Percentiles rank a stretch among this genome's conserved stretches.
These are phyloP conservation scores for Nakazawaea ishiwadae DNA, from an alignment of 805 yeast genomes.

Conservation along the genomic window DNA sequence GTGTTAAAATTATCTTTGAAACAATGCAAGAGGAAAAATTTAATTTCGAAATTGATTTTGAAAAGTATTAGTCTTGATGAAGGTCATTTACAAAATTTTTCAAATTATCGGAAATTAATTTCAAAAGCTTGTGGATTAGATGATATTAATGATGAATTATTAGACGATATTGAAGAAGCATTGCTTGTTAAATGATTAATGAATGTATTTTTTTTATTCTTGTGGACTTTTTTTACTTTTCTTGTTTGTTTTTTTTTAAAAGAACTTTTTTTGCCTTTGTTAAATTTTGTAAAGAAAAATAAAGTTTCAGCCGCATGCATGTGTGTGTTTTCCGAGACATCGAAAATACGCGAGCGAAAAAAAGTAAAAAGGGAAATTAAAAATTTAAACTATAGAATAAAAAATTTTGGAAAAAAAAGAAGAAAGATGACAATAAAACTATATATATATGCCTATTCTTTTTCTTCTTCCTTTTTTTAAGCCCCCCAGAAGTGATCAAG, in stretches of 20 bases:
- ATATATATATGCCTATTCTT: too few species aligned
- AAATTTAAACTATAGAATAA: too few species aligned
- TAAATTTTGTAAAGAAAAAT: too few species aligned
- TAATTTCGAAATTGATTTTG: constrained; percentile 4
- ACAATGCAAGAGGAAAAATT: constrained; percentile 13
- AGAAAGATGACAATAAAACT: too few species aligned
- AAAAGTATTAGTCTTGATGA: constrained; percentile 1
- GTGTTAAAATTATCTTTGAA: constrained; percentile 4
- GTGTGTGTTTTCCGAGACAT: too few species aligned
- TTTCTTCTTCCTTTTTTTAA: too few species aligned
- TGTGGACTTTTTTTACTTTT: not conserved
- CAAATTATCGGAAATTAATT: constrained; percentile 73
- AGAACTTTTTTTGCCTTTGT: too few species aligned
- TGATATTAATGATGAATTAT: constrained; percentile 69
- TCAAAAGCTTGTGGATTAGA: constrained; percentile 76
- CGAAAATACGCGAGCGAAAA: too few species aligned
- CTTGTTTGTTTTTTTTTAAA: not conserved
- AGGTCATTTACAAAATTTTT: constrained; percentile 8
- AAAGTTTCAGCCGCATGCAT: too few species aligned
- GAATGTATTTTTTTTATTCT: not conserved
- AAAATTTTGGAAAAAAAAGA: too few species aligned
- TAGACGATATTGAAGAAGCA: constrained; percentile 70
- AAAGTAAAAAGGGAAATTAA: too few species aligned
- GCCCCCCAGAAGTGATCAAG: too few species aligned
- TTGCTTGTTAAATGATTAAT: constrained; percentile 15